Evolutionary conservation across 306 rosid genomes (phyloP).

Genomic region (Prunus persica): Prunus_persica_NCBIv2 NC_034011.1:15522501-15523000

Average conservation of each 20-base stretch:
- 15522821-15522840: slow-evolving; percentile 8
- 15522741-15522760: slow-evolving; percentile 97
- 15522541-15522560: slow-evolving; percentile 68
- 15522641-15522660: slow-evolving; percentile 23
- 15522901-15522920: slow-evolving; percentile 99
- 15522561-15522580: slow-evolving; percentile 56
- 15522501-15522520: slow-evolving; percentile 47
- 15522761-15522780: not conserved
- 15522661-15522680: slow-evolving; percentile 26
- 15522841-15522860: slow-evolving; percentile 88
- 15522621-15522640: not conserved
- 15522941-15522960: slow-evolving; percentile 22
- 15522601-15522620: not conserved
- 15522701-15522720: not conserved
- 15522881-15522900: slow-evolving; percentile 95
- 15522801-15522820: not conserved
- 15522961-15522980: slow-evolving; percentile 2
- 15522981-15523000: not conserved
- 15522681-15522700: not conserved
- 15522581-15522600: slow-evolving; percentile 72
- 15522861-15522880: slow-evolving; percentile 97
- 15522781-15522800: not conserved
- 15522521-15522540: slow-evolving; percentile 56
- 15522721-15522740: slow-evolving; percentile 54
- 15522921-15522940: slow-evolving; percentile 40